Evolutionary conservation across 1,139 yeast species (phyloP), one percentile per base, ranked within the genome.

Genomic region (Blastobotrys illinoisensis): DNA sequence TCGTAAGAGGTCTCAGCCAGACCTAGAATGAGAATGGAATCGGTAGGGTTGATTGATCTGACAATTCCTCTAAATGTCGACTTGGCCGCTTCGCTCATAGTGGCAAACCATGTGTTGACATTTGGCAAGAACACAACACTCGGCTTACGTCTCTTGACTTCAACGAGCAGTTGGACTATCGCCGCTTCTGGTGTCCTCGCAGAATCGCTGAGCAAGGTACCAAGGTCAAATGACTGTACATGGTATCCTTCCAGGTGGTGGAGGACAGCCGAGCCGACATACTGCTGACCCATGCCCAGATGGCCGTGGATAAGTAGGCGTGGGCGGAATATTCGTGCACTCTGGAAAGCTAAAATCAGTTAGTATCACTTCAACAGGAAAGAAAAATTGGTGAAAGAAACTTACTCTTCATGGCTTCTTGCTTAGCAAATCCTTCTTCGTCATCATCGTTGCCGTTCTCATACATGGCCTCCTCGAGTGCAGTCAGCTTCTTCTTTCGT

Each of bases 91-190:
- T 78, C 81, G 0, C 90, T 81, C 47, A 89, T 79, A 1, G 88
- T 83, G 43, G 75, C 76, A 55, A 78, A 75, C 93, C 97, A 90
- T 3, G 83, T 79, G 60, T 90, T 93, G 54, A 90, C 74, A 65
- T 87, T 87, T 1, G 99, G 97, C 54, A 93, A 81, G 66, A 81
- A 87, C 2, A 95, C 73, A 9, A 95, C 85, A 13, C 96, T 82
- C 0, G 99, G 99, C 56, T 87, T 88, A 61, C 91, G 95, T 65
- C 96, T 81, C 62, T 88, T 81, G 2, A 96, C 96, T 71, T 93
- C 99, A 28, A 87, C 78, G 66, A 95, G 85, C 21, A 88, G 79
- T 66, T 90, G 97, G 24, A 93, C 88, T 45, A 91, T 79, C 0
- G 88, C 79, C 67, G 90, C 88, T 65, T 93, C 99, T 0, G 95